Evolutionary conservation across 768 basidiomycete species (phyloP), one percentile per base, ranked within the genome.

Genomic region (Amanita phalloides): DNA sequence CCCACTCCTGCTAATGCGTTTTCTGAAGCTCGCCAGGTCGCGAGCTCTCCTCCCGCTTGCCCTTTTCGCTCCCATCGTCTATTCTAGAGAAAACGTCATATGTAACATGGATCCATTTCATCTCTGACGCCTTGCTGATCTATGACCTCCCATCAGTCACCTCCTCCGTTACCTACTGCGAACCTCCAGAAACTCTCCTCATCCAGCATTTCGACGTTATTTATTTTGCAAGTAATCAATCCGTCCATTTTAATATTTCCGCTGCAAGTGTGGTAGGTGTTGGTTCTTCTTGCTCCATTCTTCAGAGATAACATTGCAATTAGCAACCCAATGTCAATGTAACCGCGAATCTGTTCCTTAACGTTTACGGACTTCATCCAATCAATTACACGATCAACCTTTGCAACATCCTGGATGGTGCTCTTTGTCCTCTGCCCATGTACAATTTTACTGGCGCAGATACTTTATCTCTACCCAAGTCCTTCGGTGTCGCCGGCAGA

Each of bases 381-480:
- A 60, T 94, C 57, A 96, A 96, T 63, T 61, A 84, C 55, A 90
- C 90, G n/a, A 67, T 96, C 56, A 78, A 95, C 68, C 77, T 97
- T 30, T 98, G 95, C 73, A 68, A 69, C 45, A 74, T 90, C 44
- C 75, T 95, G 30, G 66, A 71, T 50, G 91, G 92, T 14, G 83
- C 81, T 23, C 73, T 97, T 10, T 98, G 95, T 69, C 93, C 75
- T 33, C 79, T 80, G 54, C 93, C 75, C 32, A 77, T 76, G 62
- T 88, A 90, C 71, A 88, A 92, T 60, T 94, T 96, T 61, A 84
- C 81, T n/a, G 92, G 91, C 44, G 76, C 82, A 4, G 83, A 86
- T 61, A 75, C 82, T 3, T 67, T 91, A 48, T 68, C 75, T 3
- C 69, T 91, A 0, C 86, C 87, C 0, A 61, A 73, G 28, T 77